Evolutionary conservation across 73 alveolate species (phyloP).

Genomic region (Tetrahymena elliotti): DNA sequence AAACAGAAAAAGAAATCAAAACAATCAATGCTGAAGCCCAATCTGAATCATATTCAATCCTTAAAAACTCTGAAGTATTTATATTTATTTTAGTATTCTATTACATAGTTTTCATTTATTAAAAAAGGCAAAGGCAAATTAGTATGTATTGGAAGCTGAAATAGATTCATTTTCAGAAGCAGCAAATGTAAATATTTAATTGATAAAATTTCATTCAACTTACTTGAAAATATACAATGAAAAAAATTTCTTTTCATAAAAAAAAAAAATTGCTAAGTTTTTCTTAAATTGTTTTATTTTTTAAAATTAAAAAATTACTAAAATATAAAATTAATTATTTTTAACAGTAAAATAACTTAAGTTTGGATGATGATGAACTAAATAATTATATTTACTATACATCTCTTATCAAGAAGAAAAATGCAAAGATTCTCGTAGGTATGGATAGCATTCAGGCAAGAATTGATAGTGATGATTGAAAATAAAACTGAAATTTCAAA

Average conservation of each 20-base stretch:
- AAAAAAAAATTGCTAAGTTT: too few species aligned
- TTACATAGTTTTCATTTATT: not conserved
- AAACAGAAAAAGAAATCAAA: constrained; percentile 20
- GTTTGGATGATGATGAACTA: constrained; percentile 11
- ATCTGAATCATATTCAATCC: constrained; percentile 4
- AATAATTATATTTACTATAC: constrained; percentile 9
- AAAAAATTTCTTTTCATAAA: too few species aligned
- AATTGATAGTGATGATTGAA: not conserved
- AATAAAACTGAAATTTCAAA: not conserved
- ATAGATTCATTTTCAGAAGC: not conserved
- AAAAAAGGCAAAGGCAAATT: not conserved
- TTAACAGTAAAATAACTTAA: not conserved
- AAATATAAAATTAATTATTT: not conserved
- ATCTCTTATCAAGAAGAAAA: constrained; percentile 15
- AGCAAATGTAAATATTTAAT: not conserved
- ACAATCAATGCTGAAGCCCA: constrained; percentile 12
- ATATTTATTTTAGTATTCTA: not conserved
- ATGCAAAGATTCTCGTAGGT: constrained; percentile 15
- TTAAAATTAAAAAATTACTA: not conserved
- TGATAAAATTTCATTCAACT: too few species aligned
- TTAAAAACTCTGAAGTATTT: not conserved
- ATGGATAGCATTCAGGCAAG: not conserved
- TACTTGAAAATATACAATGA: too few species aligned
- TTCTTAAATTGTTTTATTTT: too few species aligned
- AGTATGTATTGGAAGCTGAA: constrained; percentile 31